Conservation (phyloP, 2,329 filamentous ascomycete genomes). For the Fusarium citri region DNA sequence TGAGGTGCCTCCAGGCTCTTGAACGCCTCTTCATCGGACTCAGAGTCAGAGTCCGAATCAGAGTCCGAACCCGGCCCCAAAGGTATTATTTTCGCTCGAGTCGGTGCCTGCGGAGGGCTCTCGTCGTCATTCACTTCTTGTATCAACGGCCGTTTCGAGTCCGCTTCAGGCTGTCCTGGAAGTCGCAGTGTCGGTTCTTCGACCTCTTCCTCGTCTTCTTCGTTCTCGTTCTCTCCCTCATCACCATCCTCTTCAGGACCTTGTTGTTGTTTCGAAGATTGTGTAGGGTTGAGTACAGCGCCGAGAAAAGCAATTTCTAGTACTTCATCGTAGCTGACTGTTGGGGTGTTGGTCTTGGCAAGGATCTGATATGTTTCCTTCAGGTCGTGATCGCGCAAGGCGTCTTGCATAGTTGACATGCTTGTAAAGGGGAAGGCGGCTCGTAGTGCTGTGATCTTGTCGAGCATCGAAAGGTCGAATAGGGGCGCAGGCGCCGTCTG, state of each 20-base stretch:
- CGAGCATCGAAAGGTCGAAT: slow-evolving; percentile 41
- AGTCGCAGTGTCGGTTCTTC: slow-evolving; percentile 18
- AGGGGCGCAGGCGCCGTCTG: neutral
- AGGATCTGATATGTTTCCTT: slow-evolving; percentile 55
- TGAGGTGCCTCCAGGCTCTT: too few species aligned
- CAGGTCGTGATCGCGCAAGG: slow-evolving; percentile 52
- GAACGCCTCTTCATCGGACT: too few species aligned
- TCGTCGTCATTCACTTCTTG: slow-evolving; percentile 40
- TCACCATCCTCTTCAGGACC: slow-evolving; percentile 1
- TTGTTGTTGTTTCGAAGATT: slow-evolving; percentile 9
- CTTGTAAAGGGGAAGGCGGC: slow-evolving; percentile 58
- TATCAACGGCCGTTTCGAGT: slow-evolving; percentile 47
- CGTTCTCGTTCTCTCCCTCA: slow-evolving; percentile 7
- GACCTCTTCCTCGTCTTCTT: slow-evolving; percentile 7
- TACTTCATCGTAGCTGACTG: slow-evolving; percentile 50
- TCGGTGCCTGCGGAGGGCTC: neutral
- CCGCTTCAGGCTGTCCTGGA: slow-evolving; percentile 6
- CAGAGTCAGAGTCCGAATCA: too few species aligned
- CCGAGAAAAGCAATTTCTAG: slow-evolving; percentile 47
- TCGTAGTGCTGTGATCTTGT: slow-evolving; percentile 53
- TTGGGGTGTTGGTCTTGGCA: slow-evolving; percentile 47
- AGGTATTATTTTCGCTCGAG: neutral
- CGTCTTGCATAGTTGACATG: slow-evolving; percentile 50
- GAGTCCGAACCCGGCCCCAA: too few species aligned
- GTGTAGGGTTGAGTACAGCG: neutral